phyloP scores from a whole-genome alignment of 768 basidiomycete genomes.

The Lepiota brunneoincarnata region DNA sequence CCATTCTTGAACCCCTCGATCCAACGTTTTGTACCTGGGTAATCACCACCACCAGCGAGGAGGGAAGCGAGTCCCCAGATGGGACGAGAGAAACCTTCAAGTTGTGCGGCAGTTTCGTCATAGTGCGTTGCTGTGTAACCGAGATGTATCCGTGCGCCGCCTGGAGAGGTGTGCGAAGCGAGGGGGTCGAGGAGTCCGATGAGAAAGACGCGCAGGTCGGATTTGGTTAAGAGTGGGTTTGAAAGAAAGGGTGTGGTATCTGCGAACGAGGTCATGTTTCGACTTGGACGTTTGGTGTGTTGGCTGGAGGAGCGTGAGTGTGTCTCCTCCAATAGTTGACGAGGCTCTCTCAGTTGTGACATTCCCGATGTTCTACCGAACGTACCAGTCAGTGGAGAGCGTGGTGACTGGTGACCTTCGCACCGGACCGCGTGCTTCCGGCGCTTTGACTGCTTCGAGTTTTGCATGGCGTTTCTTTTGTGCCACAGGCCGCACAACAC shows the following conservation, averaged over 20 bases:
- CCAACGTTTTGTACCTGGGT: constrained; percentile 61
- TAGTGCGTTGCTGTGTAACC: constrained; percentile 72
- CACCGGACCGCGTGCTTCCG: too few relatives aligned
- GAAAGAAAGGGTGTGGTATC: constrained; percentile 42
- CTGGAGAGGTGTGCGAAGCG: constrained; percentile 65
- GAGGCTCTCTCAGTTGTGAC: too few relatives aligned
- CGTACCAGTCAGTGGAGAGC: too few relatives aligned
- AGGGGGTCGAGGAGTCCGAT: constrained; percentile 62
- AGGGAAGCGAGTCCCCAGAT: constrained; percentile 74
- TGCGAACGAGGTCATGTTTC: constrained; percentile 24
- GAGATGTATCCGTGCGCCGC: constrained; percentile 68
- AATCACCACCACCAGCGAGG: constrained; percentile 60
- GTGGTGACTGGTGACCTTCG: too few relatives aligned
- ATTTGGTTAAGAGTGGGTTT: constrained; percentile 61
- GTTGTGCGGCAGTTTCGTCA: constrained; percentile 68
- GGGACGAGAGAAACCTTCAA: constrained; percentile 76
- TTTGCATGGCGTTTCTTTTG: too few relatives aligned
- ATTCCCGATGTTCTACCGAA: too few relatives aligned
- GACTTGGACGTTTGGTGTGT: too few relatives aligned
- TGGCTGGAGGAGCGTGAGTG: too few relatives aligned
- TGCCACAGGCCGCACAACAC: too few relatives aligned
- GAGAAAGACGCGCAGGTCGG: constrained; percentile 57
- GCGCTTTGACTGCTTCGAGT: too few relatives aligned
- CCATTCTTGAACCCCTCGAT: constrained; percentile 62
- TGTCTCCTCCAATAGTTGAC: too few relatives aligned